Evolutionary conservation across 2,329 filamentous ascomycete genomes (phyloP).

Genomic region (Chlorencoelia australis): DNA sequence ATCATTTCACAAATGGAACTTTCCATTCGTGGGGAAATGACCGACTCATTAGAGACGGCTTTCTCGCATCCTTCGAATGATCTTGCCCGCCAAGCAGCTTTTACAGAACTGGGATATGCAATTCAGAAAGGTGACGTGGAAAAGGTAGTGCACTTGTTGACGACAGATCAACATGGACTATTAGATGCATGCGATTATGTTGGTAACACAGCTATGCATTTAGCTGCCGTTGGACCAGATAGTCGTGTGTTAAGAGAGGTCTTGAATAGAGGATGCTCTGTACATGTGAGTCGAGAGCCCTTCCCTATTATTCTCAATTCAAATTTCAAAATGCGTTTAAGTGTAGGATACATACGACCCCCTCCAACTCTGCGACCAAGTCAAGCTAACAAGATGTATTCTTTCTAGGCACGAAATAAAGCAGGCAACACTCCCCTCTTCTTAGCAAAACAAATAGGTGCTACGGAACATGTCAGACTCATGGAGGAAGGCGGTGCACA

Average conservation of each 20-base stretch:
- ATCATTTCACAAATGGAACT: constrained; percentile 52
- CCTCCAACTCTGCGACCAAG: no score
- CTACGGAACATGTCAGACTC: constrained; percentile 41
- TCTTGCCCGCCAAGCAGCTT: constrained; percentile 40
- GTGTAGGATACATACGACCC: not conserved
- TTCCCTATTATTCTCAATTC: not conserved
- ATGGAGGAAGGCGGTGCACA: constrained; percentile 50
- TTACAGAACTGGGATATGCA: constrained; percentile 53
- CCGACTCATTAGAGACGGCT: constrained; percentile 32
- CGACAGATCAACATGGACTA: constrained; percentile 21
- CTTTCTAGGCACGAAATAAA: constrained; percentile 54
- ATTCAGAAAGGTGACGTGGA: constrained; percentile 49
- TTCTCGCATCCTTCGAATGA: constrained; percentile 45
- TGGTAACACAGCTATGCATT: constrained; percentile 31
- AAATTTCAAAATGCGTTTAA: no score
- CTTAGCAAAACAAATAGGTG: constrained; percentile 48
- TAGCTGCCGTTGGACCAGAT: constrained; percentile 34
- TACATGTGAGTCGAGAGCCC: not conserved
- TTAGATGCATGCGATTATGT: constrained; percentile 30
- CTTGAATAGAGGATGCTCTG: no score
- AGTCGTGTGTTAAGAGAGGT: constrained; percentile 48
- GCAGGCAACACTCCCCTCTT: constrained; percentile 58
- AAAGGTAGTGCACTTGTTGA: constrained; percentile 22
- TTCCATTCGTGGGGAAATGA: constrained; percentile 57
- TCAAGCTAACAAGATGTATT: constrained; percentile 43